Base-by-base conservation (phyloP, 202 grass and related monocot species). In the Schoenoplectus triqueter region DNA sequence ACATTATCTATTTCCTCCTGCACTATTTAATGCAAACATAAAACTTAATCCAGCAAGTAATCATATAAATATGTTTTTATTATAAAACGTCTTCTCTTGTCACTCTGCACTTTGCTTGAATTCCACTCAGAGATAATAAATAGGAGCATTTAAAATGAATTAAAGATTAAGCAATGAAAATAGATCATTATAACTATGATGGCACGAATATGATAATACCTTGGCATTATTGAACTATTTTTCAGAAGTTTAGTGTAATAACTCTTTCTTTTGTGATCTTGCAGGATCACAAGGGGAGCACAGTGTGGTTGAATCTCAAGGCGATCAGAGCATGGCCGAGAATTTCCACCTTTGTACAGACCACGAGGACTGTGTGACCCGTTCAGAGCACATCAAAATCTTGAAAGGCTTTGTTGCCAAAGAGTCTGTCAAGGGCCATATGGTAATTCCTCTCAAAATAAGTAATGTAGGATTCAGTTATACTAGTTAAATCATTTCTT, bases 381-480 rank as follows among this genome's bases (percentile, higher is more conserved):
- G 93, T 69, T 92, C 92, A 0, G 93, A 99, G 61, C 93, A 92
- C 87, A 94, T 99, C 84, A 99, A 92, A 87, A 99, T 95, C 70
- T 85, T 92, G 87, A 99, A 99, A 87, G 96, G 96, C 84, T 99
- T 99, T 76, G 84, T 96, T 64, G 96, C 96, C 11, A 99, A 96
- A 87, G 96, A 99, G 80, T 91, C 96, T 5, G 86, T 99, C 77
- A 99, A 96, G 86, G 96, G 96, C 84, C 96, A 94, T 84, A 99
- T 90, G 93, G 96, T 89, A 90, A 83, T 59, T 83, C 3, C 49
- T 45, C 42, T 18, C 55, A 18, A 19, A 83, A 69, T 55, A 51
- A 66, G 49, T 19, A 82, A 68, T 82, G 6, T 68, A 5, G 4
- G 49, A 65, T 20, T 81, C 78, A 19, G 17, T 40, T 57, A 15